Evolutionary conservation across 192 early-diverging fungal genomes (phyloP), one percentile per base, ranked within the genome.

Genomic region (Gryganskiella cystojenkinii): DNA sequence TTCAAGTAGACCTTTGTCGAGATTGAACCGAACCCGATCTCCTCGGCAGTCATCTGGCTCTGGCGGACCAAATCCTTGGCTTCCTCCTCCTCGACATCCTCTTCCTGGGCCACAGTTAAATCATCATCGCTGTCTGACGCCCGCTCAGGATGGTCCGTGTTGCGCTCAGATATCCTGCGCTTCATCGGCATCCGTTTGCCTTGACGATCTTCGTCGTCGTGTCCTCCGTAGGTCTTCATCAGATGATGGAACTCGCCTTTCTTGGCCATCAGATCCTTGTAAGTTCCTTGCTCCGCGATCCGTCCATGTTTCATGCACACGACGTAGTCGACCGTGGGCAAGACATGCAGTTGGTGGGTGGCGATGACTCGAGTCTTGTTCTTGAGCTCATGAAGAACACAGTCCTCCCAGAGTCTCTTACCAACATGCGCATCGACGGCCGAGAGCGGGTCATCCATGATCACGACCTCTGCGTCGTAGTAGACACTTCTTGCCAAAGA

Each of bases 401-500:
- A 78, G 44, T 69, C 74, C 43, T 78, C 66, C 74, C 74, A 78
- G 2, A 78, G 47, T 66, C 87, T 11, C 64, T 73, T 81, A 50
- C 87, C 89, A 17, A 88, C 87, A 66, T 88, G 87, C 19, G 87
- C 92, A 79, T 99, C 97, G 0, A 98, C 97, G 2, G 97, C 97
- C 11, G 92, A 93, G 25, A 97, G 83, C 22, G 89, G 91, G 79
- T 96, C 95, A 76, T 98, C 96, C 71, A 95, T 85, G 17, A 97
- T 70, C 22, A 96, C 80, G 20, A 82, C 86, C 1, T 84, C 81
- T 0, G 90, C 87, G 19, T 81, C 56, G 56, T 84, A 87, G 71
- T 96, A 98, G 7, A 97, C 87, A 10, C 95, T 93, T 24, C 97
- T 83, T 4, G 95, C 96, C 31, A 98, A 79, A 0, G 94, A 81